Evolutionary conservation across 2,329 filamentous ascomycete species (phyloP).

Genomic region (Trichophyton simii): DNA sequence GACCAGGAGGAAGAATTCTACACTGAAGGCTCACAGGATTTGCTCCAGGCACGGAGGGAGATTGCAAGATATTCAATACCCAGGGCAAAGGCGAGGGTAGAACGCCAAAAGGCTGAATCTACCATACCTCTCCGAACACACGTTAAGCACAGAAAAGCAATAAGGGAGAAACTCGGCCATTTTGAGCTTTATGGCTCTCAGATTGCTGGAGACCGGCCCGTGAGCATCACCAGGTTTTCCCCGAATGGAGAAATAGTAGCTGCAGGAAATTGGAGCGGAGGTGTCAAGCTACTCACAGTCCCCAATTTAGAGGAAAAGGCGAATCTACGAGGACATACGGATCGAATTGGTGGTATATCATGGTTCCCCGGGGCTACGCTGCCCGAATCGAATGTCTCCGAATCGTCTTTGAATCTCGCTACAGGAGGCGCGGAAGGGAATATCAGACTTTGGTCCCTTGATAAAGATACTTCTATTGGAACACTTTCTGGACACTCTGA

Average conservation of each 20-base stretch:
- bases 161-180: conserved; percentile 68
- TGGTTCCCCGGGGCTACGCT: conserved; percentile 81
- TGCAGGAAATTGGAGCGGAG: conserved; percentile 85
- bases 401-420: conserved; percentile 67
- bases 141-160: conserved; percentile 76
- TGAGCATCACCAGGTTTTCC: conserved; percentile 84
- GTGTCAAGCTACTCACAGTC: conserved; percentile 72
- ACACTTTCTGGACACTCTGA: conserved; percentile 74
- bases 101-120: conserved; percentile 66
- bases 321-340: conserved; percentile 69
- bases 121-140: conserved; percentile 78
- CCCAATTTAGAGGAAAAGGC: conserved; percentile 67
- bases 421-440: conserved; percentile 81
- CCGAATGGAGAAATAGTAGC: conserved; percentile 74
- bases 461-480: conserved; percentile 69
- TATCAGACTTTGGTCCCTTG: conserved; percentile 81
- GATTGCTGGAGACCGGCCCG: conserved; percentile 76
- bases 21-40: conserved; percentile 61
- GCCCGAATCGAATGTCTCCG: conserved; percentile 55
- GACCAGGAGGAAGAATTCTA: conserved; percentile 92
- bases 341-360: conserved; percentile 76
- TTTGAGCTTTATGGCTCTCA: conserved; percentile 93
- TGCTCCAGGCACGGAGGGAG: conserved; percentile 62
- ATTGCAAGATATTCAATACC: conserved; percentile 79
- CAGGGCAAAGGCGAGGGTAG: conserved; percentile 62